Evolutionary conservation across 495 filamentous ascomycete species (phyloP), one percentile per base, ranked within the genome.

Genomic region (Hypoxylon fragiforme): DNA sequence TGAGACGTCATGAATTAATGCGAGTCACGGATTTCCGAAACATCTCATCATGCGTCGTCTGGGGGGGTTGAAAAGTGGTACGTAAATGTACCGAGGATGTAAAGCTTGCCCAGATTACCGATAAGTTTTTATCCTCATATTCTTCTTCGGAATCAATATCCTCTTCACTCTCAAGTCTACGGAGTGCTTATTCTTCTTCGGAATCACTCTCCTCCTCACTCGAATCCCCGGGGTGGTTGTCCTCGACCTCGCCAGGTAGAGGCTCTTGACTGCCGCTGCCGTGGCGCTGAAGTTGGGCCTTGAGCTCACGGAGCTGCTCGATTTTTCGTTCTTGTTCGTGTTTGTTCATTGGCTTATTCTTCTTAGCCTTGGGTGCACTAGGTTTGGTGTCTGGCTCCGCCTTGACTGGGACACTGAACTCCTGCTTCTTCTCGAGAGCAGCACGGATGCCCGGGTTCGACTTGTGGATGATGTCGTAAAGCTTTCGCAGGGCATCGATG

Each of bases 331-430:
- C 91, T 71, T 98, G 94, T 72, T 98, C 92, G 15, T 73, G 77
- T 70, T 91, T 92, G 76, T 87, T 92, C 94, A 97, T 98, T 0
- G 94, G 94, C 78, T 97, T 97, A 74, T 98, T 96, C 80, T 98
- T 98, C 77, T 95, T 96, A 12, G 87, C 81, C 71, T 89, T 90
- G 11, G 63, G 77, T 45, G 62, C 73, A 37, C 58, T 51, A 9
- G 54, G 39, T 50, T 45, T 59, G 4, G 50, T 13, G 28, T 70
- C 61, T 0, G 65, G 64, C 12, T 69, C 62, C 0, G 59, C 44
- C 2, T 64, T 64, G 19, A 48, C 43, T n/a, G 53, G 44, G 42
- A 58, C 53, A 19, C 66, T 65, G 52, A 73, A 70, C 56, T 81
- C 73, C 26, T 69, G 68, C 52, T 70, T 66, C 50, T 58, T 54